Conservation (phyloP, 2,329 filamentous ascomycete species). For the Pseudogymnoascus sp. region DNA sequence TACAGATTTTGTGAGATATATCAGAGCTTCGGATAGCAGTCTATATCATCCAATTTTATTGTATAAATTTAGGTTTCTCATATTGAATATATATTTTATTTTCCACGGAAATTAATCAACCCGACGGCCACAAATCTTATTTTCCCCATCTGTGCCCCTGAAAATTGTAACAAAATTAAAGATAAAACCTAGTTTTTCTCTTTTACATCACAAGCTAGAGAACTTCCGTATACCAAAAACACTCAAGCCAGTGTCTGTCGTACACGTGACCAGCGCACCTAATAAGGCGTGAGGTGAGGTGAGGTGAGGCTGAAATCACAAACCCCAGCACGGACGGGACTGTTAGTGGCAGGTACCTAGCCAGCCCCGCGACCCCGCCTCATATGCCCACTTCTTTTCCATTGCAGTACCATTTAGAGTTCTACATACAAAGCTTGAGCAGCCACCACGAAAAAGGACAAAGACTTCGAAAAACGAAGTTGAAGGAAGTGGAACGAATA, state of each 20-base stretch:
- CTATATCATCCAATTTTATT: not conserved
- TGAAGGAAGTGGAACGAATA: not conserved
- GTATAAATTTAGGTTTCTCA: not conserved
- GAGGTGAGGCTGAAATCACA: conserved; percentile 1
- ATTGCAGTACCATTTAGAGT: not conserved
- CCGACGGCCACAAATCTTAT: too few relatives aligned
- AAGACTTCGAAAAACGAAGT: not conserved
- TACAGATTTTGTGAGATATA: not conserved
- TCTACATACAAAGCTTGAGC: not conserved
- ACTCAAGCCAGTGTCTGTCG: too few relatives aligned
- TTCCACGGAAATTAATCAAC: not conserved
- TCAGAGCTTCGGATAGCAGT: not conserved
- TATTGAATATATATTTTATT: not conserved
- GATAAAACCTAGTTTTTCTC: not conserved
- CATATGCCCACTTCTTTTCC: conserved; percentile 4
- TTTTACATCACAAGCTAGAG: not conserved
- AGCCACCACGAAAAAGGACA: not conserved
- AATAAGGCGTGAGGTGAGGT: conserved; percentile 4
- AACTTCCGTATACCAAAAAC: not conserved
- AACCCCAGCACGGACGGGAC: not conserved
- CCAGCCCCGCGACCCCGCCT: conserved; percentile 1
- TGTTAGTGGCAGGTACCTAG: conserved; percentile 5
- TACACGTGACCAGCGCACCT: not conserved
- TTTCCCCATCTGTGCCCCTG: not conserved
- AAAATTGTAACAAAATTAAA: not conserved